These are phyloP conservation scores for Trametes maxima DNA, from an alignment of 768 basidiomycete species.

Conservation along the genomic window DNA sequence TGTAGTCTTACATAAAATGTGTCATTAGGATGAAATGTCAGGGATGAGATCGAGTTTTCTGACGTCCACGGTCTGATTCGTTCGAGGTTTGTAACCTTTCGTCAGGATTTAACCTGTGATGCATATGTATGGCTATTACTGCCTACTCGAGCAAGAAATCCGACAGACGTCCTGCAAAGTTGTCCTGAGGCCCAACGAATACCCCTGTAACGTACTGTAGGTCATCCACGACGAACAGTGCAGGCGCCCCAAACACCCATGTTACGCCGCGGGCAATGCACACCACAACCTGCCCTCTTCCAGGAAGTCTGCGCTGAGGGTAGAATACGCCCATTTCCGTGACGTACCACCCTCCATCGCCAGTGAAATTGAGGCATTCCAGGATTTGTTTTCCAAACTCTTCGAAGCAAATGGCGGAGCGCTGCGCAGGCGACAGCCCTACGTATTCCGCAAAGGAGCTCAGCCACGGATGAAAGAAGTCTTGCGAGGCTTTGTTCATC, in stretches of 20 bases:
- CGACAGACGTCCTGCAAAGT: not conserved
- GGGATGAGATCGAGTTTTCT: too few species aligned
- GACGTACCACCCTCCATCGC: not conserved
- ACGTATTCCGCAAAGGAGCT: not conserved
- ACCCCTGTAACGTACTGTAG: not conserved
- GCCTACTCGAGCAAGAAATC: not conserved
- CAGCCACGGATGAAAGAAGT: not conserved
- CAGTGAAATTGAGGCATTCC: not conserved
- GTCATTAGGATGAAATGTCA: too few species aligned
- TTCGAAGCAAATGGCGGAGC: not conserved
- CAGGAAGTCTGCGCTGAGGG: not conserved
- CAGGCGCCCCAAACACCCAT: conserved; percentile 13
- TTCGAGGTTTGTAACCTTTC: too few species aligned
- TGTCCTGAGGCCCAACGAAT: not conserved
- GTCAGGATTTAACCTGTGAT: too few species aligned
- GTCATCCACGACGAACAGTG: not conserved
- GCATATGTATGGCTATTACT: too few species aligned
- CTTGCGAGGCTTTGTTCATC: not conserved
- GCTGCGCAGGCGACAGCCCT: not conserved
- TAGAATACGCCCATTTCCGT: conserved; percentile 10
- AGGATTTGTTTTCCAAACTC: not conserved
- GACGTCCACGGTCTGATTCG: too few species aligned
- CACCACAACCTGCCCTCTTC: not conserved
- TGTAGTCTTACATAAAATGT: too few species aligned
- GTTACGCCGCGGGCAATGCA: not conserved